Evolutionary conservation across 805 yeast species (phyloP).

Genomic region (Debaryomyces castellii): DNA sequence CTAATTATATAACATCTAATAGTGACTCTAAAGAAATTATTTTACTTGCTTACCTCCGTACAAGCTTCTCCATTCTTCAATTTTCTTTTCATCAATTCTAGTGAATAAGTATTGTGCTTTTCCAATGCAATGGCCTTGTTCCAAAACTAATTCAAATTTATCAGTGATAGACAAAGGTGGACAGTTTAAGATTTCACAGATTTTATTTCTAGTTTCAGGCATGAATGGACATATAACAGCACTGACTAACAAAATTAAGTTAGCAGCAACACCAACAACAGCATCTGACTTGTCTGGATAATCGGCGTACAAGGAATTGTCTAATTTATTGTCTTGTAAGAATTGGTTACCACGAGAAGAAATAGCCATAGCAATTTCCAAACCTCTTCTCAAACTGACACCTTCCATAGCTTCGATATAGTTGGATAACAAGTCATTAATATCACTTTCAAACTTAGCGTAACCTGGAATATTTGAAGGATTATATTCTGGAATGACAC

Average conservation of each 20-base stretch:
- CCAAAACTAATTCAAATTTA: slow-evolving; percentile 63
- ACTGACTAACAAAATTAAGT: slow-evolving; percentile 81
- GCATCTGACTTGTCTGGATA: slow-evolving; percentile 83
- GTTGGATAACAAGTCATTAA: slow-evolving; percentile 56
- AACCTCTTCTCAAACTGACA: slow-evolving; percentile 81
- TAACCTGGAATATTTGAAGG: slow-evolving; percentile 47
- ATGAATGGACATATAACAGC: slow-evolving; percentile 84
- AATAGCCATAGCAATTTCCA: slow-evolving; percentile 87
- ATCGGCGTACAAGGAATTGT: slow-evolving; percentile 77
- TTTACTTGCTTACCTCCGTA: slow-evolving; percentile 76
- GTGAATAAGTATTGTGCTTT: slow-evolving; percentile 89
- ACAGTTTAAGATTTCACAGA: slow-evolving; percentile 77
- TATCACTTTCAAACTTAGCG: slow-evolving; percentile 48
- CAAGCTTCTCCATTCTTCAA: slow-evolving; percentile 80
- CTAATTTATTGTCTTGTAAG: slow-evolving; percentile 94
- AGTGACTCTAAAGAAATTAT: slow-evolving; percentile 3
- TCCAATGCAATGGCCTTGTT: slow-evolving; percentile 83
- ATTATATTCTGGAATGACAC: slow-evolving; percentile 76
- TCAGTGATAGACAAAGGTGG: slow-evolving; percentile 80
- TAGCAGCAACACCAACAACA: slow-evolving; percentile 87
- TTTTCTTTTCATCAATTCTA: slow-evolving; percentile 87
- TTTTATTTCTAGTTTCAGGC: slow-evolving; percentile 76
- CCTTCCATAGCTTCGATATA: slow-evolving; percentile 76
- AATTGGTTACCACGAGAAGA: slow-evolving; percentile 93
- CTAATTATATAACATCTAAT: neutral